Evolutionary conservation across 805 yeast species (phyloP).

Genomic region (Ogataea salicorniae): DNA sequence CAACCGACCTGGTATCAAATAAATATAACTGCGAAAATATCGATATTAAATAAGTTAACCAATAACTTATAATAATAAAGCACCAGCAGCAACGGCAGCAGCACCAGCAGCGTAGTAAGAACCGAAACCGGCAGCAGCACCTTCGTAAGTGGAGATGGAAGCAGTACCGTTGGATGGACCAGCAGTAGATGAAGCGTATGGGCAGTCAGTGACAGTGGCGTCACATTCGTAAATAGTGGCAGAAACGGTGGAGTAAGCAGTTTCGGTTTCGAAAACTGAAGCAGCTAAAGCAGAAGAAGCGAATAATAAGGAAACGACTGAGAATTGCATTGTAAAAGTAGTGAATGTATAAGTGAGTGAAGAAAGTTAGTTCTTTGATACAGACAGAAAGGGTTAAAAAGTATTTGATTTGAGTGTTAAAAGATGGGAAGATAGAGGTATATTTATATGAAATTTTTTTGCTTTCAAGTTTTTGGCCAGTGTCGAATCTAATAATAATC

Average conservation of each 20-base stretch:
- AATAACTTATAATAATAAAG: constrained; percentile 24
- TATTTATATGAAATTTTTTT: neutral
- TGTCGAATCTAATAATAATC: no score
- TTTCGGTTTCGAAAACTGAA: constrained; percentile 28
- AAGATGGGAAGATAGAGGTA: no score
- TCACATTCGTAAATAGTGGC: constrained; percentile 37
- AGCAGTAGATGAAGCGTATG: constrained; percentile 11
- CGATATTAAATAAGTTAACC: neutral
- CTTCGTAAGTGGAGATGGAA: constrained; percentile 30
- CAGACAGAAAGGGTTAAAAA: constrained; percentile 2
- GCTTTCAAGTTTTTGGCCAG: neutral
- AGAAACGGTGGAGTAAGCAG: constrained; percentile 32
- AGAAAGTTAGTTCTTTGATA: constrained; percentile 18
- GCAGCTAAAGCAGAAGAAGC: constrained; percentile 36
- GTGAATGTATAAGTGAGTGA: constrained; percentile 16
- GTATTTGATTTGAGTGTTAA: neutral
- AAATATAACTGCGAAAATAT: neutral
- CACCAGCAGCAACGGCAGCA: constrained; percentile 30
- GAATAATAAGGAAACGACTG: constrained; percentile 34
- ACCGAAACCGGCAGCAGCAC: constrained; percentile 25
- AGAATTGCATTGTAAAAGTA: constrained; percentile 38
- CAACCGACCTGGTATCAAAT: neutral
- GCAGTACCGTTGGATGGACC: constrained; percentile 25
- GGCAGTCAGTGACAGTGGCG: constrained; percentile 32
- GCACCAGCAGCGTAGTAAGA: constrained; percentile 27